A percentile compares a stretch with the other conserved stretches of the same genome.
phyloP scores from a whole-genome alignment of 2,329 filamentous ascomycete species.

The Neonectria neomacrospora region DNA sequence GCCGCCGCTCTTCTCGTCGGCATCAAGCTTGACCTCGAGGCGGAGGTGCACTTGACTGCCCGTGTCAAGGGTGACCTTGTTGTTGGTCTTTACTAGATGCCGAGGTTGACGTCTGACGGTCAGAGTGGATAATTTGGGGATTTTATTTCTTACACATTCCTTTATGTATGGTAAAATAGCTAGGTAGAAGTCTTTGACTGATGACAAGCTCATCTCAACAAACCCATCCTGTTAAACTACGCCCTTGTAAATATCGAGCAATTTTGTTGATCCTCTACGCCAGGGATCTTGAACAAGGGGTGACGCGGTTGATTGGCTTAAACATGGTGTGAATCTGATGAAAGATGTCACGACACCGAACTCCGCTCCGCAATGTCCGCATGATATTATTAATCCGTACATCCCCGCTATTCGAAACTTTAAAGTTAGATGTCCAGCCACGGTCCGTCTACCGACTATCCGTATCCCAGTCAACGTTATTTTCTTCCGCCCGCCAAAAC shows the following conservation, averaged over 20 bases:
- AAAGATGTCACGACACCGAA: background rate
- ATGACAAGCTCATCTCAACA: background rate
- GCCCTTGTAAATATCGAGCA: constrained; percentile 47
- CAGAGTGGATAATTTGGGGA: background rate
- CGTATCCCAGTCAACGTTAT: too few species aligned
- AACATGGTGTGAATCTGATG: constrained; percentile 24
- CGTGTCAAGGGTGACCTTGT: constrained; percentile 70
- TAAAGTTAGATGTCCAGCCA: too few species aligned
- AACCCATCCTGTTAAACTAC: constrained; percentile 37
- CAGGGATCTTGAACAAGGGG: constrained; percentile 53
- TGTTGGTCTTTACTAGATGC: constrained; percentile 50
- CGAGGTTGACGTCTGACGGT: background rate
- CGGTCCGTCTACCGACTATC: too few species aligned
- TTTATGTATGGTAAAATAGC: background rate
- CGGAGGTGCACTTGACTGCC: constrained; percentile 70
- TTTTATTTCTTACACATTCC: background rate
- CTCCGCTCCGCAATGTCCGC: background rate
- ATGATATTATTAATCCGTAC: background rate
- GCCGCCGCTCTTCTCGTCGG: constrained; percentile 68
- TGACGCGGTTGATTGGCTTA: constrained; percentile 40
- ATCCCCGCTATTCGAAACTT: too few species aligned
- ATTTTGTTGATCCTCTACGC: constrained; percentile 46
- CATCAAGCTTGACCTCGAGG: constrained; percentile 72
- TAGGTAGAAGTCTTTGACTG: background rate
- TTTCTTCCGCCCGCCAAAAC: background rate